Percentiles rank a stretch among this genome's conserved stretches.
Evolutionary conservation across 75 land plant species (phyloP).

Genomic region (Selaginella tamariscina): DNA sequence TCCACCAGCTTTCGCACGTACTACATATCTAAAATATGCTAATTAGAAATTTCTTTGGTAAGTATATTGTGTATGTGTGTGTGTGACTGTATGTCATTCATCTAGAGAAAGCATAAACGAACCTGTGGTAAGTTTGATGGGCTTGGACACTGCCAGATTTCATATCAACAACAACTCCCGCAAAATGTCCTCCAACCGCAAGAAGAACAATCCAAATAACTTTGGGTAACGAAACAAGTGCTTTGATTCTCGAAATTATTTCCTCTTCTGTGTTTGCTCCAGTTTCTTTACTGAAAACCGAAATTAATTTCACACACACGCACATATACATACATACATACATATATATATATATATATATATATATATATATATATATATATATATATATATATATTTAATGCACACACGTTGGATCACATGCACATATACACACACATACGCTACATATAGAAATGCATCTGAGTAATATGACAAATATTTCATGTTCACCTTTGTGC

Average conservation of each 20-base stretch:
- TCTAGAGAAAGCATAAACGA: background rate
- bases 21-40: conserved; percentile 64
- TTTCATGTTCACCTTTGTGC: too few species aligned
- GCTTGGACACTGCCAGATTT: conserved; percentile 43
- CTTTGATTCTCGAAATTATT: conserved; percentile 43
- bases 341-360: too few species aligned
- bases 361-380: too few species aligned
- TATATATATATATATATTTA: too few species aligned
- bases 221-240: conserved; percentile 13
- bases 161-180: conserved; percentile 85
- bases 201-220: conserved; percentile 61
- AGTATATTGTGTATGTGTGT: too few species aligned
- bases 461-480: too few species aligned
- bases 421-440: too few species aligned
- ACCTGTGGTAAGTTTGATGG: conserved; percentile 96
- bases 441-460: too few species aligned
- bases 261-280: conserved; percentile 31
- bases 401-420: too few species aligned
- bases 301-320: too few species aligned
- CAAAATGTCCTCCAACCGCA: conserved; percentile 91
- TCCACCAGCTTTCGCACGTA: conserved; percentile 95
- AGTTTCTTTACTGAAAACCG: too few species aligned
- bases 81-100: background rate
- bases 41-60: background rate
- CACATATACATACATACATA: too few species aligned